Percentiles rank a stretch among this genome's conserved stretches.
Evolutionary conservation across 2,329 filamentous ascomycete genomes (phyloP).

Genomic region (Fusarium piperis): DNA sequence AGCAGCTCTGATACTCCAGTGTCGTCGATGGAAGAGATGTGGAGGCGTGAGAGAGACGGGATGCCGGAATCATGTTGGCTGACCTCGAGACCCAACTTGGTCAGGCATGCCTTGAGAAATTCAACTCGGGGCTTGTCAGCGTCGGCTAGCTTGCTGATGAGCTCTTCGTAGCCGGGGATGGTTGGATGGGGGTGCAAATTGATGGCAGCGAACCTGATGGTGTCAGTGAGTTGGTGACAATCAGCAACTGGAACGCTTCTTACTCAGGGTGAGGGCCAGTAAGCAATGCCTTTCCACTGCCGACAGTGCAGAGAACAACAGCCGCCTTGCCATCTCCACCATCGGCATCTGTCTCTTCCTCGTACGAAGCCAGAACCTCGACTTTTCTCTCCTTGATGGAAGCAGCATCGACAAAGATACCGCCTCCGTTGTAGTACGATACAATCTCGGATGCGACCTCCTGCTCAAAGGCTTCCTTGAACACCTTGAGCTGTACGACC

Average conservation of each 20-base stretch:
- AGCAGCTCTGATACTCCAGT: slow-evolving; percentile 75
- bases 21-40: slow-evolving; percentile 77
- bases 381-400: slow-evolving; percentile 71
- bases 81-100: slow-evolving; percentile 83
- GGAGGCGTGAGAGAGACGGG: slow-evolving; percentile 82
- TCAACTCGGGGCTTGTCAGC: slow-evolving; percentile 75
- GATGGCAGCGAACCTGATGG: slow-evolving; percentile 77
- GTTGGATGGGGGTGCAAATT: slow-evolving; percentile 77
- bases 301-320: slow-evolving; percentile 83
- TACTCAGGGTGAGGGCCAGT: slow-evolving; percentile 94
- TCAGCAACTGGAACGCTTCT: slow-evolving; percentile 7
- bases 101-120: slow-evolving; percentile 83
- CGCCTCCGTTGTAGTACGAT: slow-evolving; percentile 94
- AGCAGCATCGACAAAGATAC: slow-evolving; percentile 85
- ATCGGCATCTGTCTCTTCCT: slow-evolving; percentile 78
- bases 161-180: slow-evolving; percentile 73
- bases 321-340: slow-evolving; percentile 79
- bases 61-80: slow-evolving; percentile 74
- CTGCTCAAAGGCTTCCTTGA: slow-evolving; percentile 66
- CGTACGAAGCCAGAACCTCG: slow-evolving; percentile 84
- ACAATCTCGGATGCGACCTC: slow-evolving; percentile 70
- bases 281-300: slow-evolving; percentile 80
- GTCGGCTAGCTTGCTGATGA: slow-evolving; percentile 73
- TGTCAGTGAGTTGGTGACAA: neutral
- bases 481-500: slow-evolving; percentile 74